Conservation (phyloP, 2,329 filamentous ascomycete genomes). For the Fusarium concolor region DNA sequence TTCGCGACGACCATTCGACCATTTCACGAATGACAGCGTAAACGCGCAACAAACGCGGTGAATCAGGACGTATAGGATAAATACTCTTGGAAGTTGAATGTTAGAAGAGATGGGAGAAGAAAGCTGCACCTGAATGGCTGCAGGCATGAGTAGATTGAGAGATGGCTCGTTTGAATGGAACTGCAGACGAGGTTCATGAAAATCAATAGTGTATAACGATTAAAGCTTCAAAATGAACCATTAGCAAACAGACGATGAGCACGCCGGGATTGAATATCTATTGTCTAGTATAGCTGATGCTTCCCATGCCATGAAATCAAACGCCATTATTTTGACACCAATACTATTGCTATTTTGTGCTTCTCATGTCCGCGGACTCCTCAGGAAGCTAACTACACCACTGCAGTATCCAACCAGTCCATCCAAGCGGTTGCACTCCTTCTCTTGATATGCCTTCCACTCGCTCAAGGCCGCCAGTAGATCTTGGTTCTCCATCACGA, state of each 20-base stretch:
- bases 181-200: constrained; percentile 27
- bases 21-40: constrained; percentile 12
- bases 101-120: constrained; percentile 20
- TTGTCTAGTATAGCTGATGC: constrained; percentile 19
- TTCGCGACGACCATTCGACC: constrained; percentile 14
- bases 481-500: constrained; percentile 62
- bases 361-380: constrained; percentile 66
- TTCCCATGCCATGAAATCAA: constrained; percentile 18
- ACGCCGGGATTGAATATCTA: constrained; percentile 15
- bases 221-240: constrained; percentile 21
- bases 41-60: constrained; percentile 32
- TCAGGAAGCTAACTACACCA: constrained; percentile 85
- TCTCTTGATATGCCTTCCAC: constrained; percentile 80
- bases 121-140: constrained; percentile 27
- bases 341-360: constrained; percentile 5
- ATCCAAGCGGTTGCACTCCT: constrained; percentile 77
- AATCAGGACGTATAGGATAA: constrained; percentile 15
- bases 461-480: constrained; percentile 70
- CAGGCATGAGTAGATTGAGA: constrained; percentile 27
- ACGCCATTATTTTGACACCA: constrained; percentile 19
- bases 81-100: neutral
- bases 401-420: constrained; percentile 87
- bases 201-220: constrained; percentile 20
- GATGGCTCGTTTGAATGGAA: constrained; percentile 13
- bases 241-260: constrained; percentile 1